Evolutionary conservation across 2,329 filamentous ascomycete species (phyloP).

Genomic region (Nothopassalora personata): DNA sequence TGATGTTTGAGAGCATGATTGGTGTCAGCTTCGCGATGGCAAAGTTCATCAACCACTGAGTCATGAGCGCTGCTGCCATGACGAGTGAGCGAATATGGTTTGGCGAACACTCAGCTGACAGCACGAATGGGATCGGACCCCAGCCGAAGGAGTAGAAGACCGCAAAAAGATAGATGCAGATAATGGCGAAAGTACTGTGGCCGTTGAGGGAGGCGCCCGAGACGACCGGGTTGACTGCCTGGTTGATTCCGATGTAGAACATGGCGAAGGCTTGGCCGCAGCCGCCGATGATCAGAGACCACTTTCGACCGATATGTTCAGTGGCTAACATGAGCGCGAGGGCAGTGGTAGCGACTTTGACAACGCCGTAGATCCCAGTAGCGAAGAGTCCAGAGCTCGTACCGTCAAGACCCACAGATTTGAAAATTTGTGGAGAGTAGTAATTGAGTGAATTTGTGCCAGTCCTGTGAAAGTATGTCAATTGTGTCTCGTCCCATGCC

Average conservation of each 20-base stretch:
- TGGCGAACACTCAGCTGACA: slow-evolving; percentile 35
- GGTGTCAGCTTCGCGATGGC: slow-evolving; percentile 34
- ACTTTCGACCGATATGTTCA: slow-evolving; percentile 43
- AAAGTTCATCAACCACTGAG: slow-evolving; percentile 36
- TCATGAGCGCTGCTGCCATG: slow-evolving; percentile 43
- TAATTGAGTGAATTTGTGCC: slow-evolving; percentile 37
- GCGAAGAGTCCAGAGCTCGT: slow-evolving; percentile 40
- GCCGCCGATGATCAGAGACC: slow-evolving; percentile 40
- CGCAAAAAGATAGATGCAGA: slow-evolving; percentile 48
- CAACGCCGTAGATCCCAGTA: slow-evolving; percentile 44
- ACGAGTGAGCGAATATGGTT: slow-evolving; percentile 36
- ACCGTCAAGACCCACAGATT: slow-evolving; percentile 37
- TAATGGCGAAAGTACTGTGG: slow-evolving; percentile 50
- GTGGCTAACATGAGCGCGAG: slow-evolving; percentile 43
- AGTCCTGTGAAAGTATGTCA: slow-evolving; percentile 28
- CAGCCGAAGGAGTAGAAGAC: slow-evolving; percentile 45
- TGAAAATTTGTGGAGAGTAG: slow-evolving; percentile 43
- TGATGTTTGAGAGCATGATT: slow-evolving; percentile 40
- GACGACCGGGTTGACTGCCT: slow-evolving; percentile 47
- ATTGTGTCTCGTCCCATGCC: slow-evolving; percentile 25
- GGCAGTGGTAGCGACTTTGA: slow-evolving; percentile 42
- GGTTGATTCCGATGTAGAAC: slow-evolving; percentile 36
- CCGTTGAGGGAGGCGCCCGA: slow-evolving; percentile 38
- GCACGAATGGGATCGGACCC: slow-evolving; percentile 43
- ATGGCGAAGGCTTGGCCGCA: slow-evolving; percentile 42